Conservation (phyloP, 179 eudicot genomes). For the Patellifolia procumbens region DNA sequence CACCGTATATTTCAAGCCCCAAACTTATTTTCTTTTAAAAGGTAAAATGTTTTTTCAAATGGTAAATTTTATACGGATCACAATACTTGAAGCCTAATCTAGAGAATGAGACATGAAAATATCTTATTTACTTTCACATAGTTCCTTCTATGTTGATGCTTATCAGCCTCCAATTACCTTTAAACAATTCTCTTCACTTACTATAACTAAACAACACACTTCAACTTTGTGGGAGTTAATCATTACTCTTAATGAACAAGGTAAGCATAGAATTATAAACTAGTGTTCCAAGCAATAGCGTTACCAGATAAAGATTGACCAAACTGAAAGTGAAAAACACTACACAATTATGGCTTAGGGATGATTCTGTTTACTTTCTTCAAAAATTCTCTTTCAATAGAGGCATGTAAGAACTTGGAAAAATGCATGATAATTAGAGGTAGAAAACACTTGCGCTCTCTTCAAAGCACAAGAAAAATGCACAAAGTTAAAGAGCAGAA, state of each 20-base stretch:
- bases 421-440: neutral
- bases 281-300: neutral
- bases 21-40: neutral
- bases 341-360: neutral
- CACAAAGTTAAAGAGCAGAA: neutral
- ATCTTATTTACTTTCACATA: constrained; percentile 9
- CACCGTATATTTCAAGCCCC: neutral
- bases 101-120: constrained; percentile 19
- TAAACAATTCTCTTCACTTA: constrained; percentile 23
- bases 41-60: neutral
- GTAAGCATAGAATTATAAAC: neutral
- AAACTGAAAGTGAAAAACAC: neutral
- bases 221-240: neutral
- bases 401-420: neutral
- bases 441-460: neutral
- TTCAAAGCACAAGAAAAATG: neutral
- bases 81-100: constrained; percentile 1
- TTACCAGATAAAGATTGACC: neutral
- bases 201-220: constrained; percentile 18
- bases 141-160: constrained; percentile 9
- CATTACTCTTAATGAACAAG: neutral
- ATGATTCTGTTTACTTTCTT: neutral
- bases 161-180: constrained; percentile 14
- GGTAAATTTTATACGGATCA: neutral
- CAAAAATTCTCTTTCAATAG: too few species aligned